Evolutionary conservation across 2,329 filamentous ascomycete genomes (phyloP).

Genomic region (Cladobotryum protrusum): DNA sequence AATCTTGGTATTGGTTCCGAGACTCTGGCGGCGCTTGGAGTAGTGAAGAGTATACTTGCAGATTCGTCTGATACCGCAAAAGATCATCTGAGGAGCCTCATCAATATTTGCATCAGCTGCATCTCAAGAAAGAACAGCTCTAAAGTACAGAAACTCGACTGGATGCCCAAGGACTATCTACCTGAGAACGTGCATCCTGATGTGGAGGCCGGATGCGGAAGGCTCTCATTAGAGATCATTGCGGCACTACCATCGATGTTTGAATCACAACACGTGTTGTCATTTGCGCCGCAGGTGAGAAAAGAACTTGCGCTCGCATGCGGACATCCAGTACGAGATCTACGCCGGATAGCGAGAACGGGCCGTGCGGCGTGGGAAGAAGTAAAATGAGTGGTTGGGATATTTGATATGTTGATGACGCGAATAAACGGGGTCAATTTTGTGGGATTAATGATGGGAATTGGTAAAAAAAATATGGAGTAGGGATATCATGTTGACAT

Average conservation of each 20-base stretch:
- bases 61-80: conserved; percentile 40
- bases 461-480: too few species aligned
- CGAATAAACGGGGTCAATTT: too few species aligned
- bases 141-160: conserved; percentile 21
- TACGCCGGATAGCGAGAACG: conserved; percentile 43
- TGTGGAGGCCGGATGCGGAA: conserved; percentile 35
- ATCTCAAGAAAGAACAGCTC: conserved; percentile 23
- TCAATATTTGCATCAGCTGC: conserved; percentile 39
- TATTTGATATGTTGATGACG: background rate
- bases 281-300: conserved; percentile 38
- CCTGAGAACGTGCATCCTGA: conserved; percentile 13
- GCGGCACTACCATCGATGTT: conserved; percentile 41
- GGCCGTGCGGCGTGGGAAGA: conserved; percentile 46
- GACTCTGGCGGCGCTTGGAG: conserved; percentile 40
- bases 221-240: conserved; percentile 42
- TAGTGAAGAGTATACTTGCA: conserved; percentile 43
- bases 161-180: conserved; percentile 25
- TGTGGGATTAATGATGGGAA: too few species aligned
- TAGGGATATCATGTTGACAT: too few species aligned
- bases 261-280: conserved; percentile 41
- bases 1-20: conserved; percentile 37
- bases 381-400: conserved; percentile 20
- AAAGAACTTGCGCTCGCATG: conserved; percentile 45
- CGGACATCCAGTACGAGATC: conserved; percentile 47
- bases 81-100: conserved; percentile 43